phyloP scores from a whole-genome alignment of 257 asterid genomes.

The Voacanga thouarsii region DNA sequence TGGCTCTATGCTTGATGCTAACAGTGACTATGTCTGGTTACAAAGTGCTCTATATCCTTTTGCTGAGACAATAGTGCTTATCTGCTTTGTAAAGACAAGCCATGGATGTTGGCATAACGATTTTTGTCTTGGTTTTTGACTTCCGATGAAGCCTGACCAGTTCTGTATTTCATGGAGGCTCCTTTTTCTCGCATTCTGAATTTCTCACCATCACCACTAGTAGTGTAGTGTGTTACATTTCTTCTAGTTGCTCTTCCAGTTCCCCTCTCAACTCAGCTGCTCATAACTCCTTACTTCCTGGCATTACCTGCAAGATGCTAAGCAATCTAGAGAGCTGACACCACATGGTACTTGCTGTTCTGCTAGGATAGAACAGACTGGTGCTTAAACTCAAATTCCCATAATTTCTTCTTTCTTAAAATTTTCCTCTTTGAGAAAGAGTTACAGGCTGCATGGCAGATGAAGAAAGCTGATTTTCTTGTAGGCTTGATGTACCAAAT shows the following conservation, averaged over 20 bases:
- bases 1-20: background rate
- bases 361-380: background rate
- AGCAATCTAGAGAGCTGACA: background rate
- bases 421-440: background rate
- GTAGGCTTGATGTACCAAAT: background rate
- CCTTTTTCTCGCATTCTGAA: background rate
- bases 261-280: background rate
- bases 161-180: background rate
- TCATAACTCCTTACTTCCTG: conserved; percentile 2
- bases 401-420: background rate
- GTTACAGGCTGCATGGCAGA: background rate
- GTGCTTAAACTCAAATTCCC: background rate
- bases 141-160: background rate
- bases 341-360: background rate
- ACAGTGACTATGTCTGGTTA: background rate
- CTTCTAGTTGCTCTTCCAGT: background rate
- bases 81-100: background rate
- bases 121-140: background rate
- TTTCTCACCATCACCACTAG: background rate
- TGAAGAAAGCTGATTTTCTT: background rate
- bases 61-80: background rate
- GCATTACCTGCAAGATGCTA: background rate
- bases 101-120: background rate
- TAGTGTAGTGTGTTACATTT: background rate
- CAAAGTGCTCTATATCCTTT: background rate